Conservation (phyloP, 2,329 filamentous ascomycete species). For the Myriosclerotinia duriaeana region DNA sequence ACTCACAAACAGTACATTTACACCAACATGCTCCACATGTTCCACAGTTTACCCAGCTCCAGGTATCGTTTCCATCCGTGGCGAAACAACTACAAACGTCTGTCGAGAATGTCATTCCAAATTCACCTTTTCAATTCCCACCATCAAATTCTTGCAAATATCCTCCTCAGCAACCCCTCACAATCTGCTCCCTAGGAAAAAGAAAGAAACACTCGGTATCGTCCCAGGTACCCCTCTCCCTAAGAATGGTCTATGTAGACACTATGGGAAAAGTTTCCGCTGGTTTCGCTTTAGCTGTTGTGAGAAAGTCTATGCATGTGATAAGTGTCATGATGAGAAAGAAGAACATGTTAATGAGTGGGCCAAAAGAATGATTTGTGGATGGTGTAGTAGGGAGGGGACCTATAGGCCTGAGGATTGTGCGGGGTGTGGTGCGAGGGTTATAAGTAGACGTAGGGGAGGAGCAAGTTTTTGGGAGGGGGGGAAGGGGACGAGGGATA, state of each 20-base stretch:
- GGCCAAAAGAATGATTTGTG: slow-evolving; percentile 81
- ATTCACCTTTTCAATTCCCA: slow-evolving; percentile 76
- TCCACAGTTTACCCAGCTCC: slow-evolving; percentile 62
- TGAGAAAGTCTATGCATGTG: slow-evolving; percentile 58
- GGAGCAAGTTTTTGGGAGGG: slow-evolving; percentile 79
- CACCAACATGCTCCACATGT: slow-evolving; percentile 75
- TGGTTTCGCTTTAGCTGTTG: slow-evolving; percentile 69
- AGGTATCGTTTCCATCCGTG: slow-evolving; percentile 70
- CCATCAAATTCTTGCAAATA: slow-evolving; percentile 75
- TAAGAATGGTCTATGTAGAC: slow-evolving; percentile 52
- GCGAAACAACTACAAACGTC: slow-evolving; percentile 70
- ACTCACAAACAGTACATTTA: slow-evolving; percentile 59
- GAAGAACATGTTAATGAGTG: slow-evolving; percentile 76
- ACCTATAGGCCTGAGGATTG: slow-evolving; percentile 76
- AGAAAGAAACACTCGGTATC: slow-evolving; percentile 56
- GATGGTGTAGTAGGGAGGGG: slow-evolving; percentile 77
- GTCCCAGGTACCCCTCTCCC: slow-evolving; percentile 58
- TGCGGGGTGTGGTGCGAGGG: slow-evolving; percentile 66
- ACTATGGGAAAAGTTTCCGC: slow-evolving; percentile 59
- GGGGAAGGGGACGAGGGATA: slow-evolving; percentile 76
- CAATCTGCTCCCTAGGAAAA: slow-evolving; percentile 45
- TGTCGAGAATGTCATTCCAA: slow-evolving; percentile 78
- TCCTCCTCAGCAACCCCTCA: slow-evolving; percentile 48
- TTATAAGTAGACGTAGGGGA: slow-evolving; percentile 63
- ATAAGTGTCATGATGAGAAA: slow-evolving; percentile 71